These are phyloP conservation scores for Phialemonium atrogriseum DNA, from an alignment of 2,329 filamentous ascomycete genomes.

Conservation along the genomic window DNA sequence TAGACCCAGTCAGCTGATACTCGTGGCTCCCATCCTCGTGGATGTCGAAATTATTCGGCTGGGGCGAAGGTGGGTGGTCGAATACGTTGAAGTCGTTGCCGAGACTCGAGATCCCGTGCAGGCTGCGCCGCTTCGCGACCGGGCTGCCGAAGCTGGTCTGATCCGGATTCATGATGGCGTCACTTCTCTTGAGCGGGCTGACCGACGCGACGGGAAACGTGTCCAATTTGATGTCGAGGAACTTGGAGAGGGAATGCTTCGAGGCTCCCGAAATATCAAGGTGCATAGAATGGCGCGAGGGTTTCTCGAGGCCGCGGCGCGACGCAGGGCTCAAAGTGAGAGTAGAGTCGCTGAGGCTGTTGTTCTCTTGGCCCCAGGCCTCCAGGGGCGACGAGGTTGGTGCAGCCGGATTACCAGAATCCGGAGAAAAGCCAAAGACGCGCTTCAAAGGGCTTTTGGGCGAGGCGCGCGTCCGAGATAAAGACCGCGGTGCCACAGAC, in stretches of 20 bases:
- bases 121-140: constrained; percentile 81
- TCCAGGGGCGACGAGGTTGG: constrained; percentile 35
- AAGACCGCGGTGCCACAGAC: constrained; percentile 43
- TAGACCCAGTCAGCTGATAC: constrained; percentile 41
- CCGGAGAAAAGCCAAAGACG: constrained; percentile 60
- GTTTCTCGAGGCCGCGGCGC: constrained; percentile 38
- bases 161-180: constrained; percentile 82
- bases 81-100: constrained; percentile 67
- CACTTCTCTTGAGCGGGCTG: constrained; percentile 86
- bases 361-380: constrained; percentile 35
- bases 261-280: constrained; percentile 47
- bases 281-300: constrained; percentile 46
- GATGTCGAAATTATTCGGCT: constrained; percentile 38
- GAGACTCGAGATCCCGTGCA: constrained; percentile 65
- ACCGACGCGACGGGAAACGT: constrained; percentile 48
- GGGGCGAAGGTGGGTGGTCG: constrained; percentile 43
- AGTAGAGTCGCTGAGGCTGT: constrained; percentile 17
- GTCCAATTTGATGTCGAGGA: constrained; percentile 38
- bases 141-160: constrained; percentile 72
- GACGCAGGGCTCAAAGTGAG: constrained; percentile 30
- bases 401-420: constrained; percentile 61
- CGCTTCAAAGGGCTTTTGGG: constrained; percentile 77
- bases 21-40: constrained; percentile 34
- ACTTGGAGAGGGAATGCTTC: constrained; percentile 40
- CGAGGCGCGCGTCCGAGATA: constrained; percentile 59